phyloP scores from a whole-genome alignment of 2,329 filamentous ascomycete genomes.

The Mycosphaerella sp. region DNA sequence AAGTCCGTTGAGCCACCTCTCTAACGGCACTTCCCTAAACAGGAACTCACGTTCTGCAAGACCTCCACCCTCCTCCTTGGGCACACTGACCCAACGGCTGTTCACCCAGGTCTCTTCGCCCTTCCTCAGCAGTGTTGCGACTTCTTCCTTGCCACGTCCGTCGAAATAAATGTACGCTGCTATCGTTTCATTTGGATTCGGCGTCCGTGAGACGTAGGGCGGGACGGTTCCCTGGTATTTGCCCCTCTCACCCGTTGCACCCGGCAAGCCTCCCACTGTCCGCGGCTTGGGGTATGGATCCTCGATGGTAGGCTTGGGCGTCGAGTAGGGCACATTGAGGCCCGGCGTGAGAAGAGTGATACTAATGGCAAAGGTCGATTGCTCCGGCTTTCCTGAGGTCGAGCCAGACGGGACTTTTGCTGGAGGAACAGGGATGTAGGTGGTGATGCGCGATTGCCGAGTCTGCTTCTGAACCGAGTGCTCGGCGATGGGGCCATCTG shows the following conservation, averaged over 20 bases:
- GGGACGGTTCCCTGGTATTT: slow-evolving; percentile 55
- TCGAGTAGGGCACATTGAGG: slow-evolving; percentile 85
- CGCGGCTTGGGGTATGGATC: slow-evolving; percentile 78
- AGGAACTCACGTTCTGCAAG: slow-evolving; percentile 94
- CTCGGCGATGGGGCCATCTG: slow-evolving; percentile 75
- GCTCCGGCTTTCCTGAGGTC: slow-evolving; percentile 64
- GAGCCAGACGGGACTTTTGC: slow-evolving; percentile 63
- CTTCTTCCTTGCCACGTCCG: slow-evolving; percentile 89
- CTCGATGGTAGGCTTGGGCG: slow-evolving; percentile 68
- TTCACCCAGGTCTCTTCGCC: slow-evolving; percentile 99
- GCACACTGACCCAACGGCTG: slow-evolving; percentile 92
- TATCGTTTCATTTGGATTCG: slow-evolving; percentile 91
- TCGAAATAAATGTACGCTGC: slow-evolving; percentile 99
- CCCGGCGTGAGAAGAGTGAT: slow-evolving; percentile 90
- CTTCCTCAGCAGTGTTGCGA: slow-evolving; percentile 82
- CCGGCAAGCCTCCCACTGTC: slow-evolving; percentile 66
- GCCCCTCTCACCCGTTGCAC: slow-evolving; percentile 46
- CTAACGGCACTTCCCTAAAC: slow-evolving; percentile 92
- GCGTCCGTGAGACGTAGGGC: slow-evolving; percentile 87
- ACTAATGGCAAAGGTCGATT: slow-evolving; percentile 95
- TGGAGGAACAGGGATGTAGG: slow-evolving; percentile 92
- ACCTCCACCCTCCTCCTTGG: slow-evolving; percentile 83
- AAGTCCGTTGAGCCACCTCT: slow-evolving; percentile 92
- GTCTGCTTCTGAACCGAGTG: slow-evolving; percentile 93
- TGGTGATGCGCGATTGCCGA: slow-evolving; percentile 84